Conservation (phyloP, 2,329 filamentous ascomycete genomes). For the Exophiala bonariae region DNA sequence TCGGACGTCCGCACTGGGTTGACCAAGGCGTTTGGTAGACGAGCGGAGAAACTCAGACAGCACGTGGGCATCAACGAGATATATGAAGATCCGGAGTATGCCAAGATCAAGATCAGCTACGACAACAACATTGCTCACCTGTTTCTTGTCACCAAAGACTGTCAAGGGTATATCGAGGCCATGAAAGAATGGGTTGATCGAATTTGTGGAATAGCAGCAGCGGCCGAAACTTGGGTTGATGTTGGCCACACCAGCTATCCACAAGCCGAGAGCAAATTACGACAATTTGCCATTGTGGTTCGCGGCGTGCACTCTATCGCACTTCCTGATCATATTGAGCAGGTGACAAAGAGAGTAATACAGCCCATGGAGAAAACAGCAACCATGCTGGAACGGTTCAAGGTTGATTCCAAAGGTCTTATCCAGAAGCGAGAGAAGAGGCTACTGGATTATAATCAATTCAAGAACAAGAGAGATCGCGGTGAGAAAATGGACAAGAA, state of each 20-base stretch:
- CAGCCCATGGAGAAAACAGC: conserved; percentile 13
- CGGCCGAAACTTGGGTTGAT: conserved; percentile 80
- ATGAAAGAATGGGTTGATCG: conserved; percentile 76
- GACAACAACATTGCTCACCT: conserved; percentile 88
- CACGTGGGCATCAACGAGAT: conserved; percentile 64
- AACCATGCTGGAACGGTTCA: conserved; percentile 25
- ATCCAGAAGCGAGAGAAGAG: conserved; percentile 95
- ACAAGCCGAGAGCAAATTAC: conserved; percentile 92
- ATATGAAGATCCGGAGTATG: conserved; percentile 79
- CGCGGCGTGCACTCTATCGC: conserved; percentile 81
- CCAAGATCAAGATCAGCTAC: conserved; percentile 79
- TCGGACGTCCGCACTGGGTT: conserved; percentile 83
- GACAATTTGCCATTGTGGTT: conserved; percentile 83
- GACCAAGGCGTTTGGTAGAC: conserved; percentile 85
- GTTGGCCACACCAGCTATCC: conserved; percentile 68
- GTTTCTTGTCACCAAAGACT: conserved; percentile 87
- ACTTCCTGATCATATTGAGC: conserved; percentile 73
- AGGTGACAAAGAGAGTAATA: conserved; percentile 36
- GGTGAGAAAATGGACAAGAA: conserved; percentile 88
- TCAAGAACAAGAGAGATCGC: conserved; percentile 71
- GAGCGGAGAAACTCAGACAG: conserved; percentile 80
- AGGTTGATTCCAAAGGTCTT: conserved; percentile 66
- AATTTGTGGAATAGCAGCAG: conserved; percentile 76
- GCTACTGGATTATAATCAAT: conserved; percentile 84
- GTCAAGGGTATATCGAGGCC: conserved; percentile 88